Evolutionary conservation across 2,329 filamentous ascomycete species (phyloP).

Genomic region (Byssochlamys sp.): DNA sequence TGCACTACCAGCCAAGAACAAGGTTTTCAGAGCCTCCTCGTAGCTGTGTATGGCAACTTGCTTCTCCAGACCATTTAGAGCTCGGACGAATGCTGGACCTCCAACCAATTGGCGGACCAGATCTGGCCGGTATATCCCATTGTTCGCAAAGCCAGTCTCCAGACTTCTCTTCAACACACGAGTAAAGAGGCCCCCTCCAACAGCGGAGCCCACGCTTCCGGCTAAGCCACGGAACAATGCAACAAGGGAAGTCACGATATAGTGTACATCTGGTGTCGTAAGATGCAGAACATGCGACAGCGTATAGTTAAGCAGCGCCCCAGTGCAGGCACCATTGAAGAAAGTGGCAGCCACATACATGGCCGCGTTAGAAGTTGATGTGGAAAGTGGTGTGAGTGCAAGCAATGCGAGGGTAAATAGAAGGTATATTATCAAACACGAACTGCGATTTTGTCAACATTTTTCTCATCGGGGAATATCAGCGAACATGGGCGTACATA

Average conservation of each 20-base stretch:
- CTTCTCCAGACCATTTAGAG: slow-evolving; percentile 41
- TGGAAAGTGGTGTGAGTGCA: slow-evolving; percentile 48
- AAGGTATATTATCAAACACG: slow-evolving; percentile 50
- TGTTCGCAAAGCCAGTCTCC: slow-evolving; percentile 46
- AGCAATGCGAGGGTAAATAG: slow-evolving; percentile 55
- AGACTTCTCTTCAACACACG: slow-evolving; percentile 51
- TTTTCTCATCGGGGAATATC: slow-evolving; percentile 2
- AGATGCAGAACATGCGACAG: slow-evolving; percentile 71
- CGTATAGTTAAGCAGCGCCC: slow-evolving; percentile 68
- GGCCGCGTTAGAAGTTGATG: slow-evolving; percentile 40
- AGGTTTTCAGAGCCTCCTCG: slow-evolving; percentile 41
- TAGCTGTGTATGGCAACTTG: slow-evolving; percentile 47
- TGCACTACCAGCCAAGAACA: slow-evolving; percentile 45
- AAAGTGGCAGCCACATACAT: slow-evolving; percentile 55
- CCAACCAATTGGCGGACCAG: slow-evolving; percentile 49
- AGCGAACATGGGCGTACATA: slow-evolving; percentile 26
- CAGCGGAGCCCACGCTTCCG: slow-evolving; percentile 68
- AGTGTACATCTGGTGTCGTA: slow-evolving; percentile 56
- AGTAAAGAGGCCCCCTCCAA: slow-evolving; percentile 67
- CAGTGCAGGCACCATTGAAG: slow-evolving; percentile 61
- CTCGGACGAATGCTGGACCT: slow-evolving; percentile 47
- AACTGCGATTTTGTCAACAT: slow-evolving; percentile 19
- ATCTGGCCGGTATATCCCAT: slow-evolving; percentile 29
- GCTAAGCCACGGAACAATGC: slow-evolving; percentile 75
- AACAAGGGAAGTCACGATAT: slow-evolving; percentile 64